Conservation (phyloP, 805 yeast genomes). For the Metschnikowia bowlesiae region DNA sequence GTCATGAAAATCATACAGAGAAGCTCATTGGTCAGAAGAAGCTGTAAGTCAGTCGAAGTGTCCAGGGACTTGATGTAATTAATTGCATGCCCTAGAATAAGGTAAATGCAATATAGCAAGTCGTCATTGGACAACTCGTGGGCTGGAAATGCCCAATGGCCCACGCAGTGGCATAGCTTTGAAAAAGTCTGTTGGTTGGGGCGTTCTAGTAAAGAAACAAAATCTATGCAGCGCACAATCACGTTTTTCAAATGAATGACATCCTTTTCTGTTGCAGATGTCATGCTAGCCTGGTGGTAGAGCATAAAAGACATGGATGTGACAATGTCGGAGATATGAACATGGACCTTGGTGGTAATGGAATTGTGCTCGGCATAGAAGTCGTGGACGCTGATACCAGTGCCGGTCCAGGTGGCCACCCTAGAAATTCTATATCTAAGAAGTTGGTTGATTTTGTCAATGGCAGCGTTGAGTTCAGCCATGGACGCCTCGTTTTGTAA, state of each 20-base stretch:
- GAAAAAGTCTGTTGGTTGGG: slow-evolving; percentile 22
- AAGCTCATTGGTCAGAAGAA: slow-evolving; percentile 39
- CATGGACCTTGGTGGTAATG: slow-evolving; percentile 4
- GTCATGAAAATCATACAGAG: slow-evolving; percentile 59
- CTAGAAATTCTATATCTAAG: slow-evolving; percentile 32
- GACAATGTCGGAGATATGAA: slow-evolving; percentile 21
- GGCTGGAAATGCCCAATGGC: slow-evolving; percentile 69
- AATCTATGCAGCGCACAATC: slow-evolving; percentile 28
- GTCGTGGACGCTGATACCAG: slow-evolving; percentile 21
- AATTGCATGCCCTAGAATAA: slow-evolving; percentile 49
- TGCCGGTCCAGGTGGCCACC: slow-evolving; percentile 43
- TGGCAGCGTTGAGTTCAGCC: slow-evolving; percentile 17
- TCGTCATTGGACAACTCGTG: slow-evolving; percentile 64
- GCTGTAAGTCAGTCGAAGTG: slow-evolving; percentile 7
- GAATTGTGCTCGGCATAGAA: slow-evolving; percentile 6
- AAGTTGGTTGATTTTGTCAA: slow-evolving; percentile 21
- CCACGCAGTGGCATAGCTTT: slow-evolving; percentile 39
- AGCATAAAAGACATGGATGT: slow-evolving; percentile 36
- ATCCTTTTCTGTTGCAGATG: slow-evolving; percentile 19
- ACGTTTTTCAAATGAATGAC: slow-evolving; percentile 22
- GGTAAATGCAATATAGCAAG: slow-evolving; percentile 53
- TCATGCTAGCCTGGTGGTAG: slow-evolving; percentile 22
- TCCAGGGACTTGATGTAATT: slow-evolving; percentile 17
- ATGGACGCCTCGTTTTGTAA: slow-evolving; percentile 9
- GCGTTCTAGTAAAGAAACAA: slow-evolving; percentile 24